Base-by-base conservation (phyloP, 768 basidiomycete species). In the Pleurotus djamor region DNA sequence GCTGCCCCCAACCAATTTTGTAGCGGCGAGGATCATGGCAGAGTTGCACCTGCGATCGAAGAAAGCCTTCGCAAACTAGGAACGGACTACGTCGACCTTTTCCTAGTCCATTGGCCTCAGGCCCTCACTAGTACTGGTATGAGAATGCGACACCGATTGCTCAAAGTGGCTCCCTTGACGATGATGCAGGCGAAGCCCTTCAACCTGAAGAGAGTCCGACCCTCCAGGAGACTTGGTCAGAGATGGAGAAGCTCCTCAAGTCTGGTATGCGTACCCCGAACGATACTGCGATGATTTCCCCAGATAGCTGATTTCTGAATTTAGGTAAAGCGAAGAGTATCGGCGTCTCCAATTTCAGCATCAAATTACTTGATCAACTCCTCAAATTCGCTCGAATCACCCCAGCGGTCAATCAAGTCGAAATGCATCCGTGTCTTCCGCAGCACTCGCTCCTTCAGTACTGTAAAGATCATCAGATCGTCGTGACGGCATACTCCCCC, bases 341-440 rank as follows among this genome's bases (percentile, higher is more conserved):
- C 49, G 89, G 88, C 4, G 87, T 91, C 21, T 86, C 84, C 63
- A 91, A 91, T 70, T 90, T 86, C 72, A 72, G 65, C 28, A 73
- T 87, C 43, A 69, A 78, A 32, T 74, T 84, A 63, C 70, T 92
- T 57, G 69, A 86, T 64, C 70, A 74, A 16, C 69, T 91, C 9
- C 59, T 87, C 56, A 78, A 80, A 44, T 69, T 62, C 5, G 84
- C 82, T 3, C 78, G 75, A 34, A 71, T 88, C 57, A 73, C 74
- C 17, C 89, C 89, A 2, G 84, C 85, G 4, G 85, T 88, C 34
- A 91, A 92, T 66, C 90, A 91, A 77, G 88, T 84, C 48, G 81
- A 82, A 65, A 62, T 77, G 4, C 80, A 83, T 60, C 81, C 77
- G 3, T 77, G 72, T 63, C 73, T 79, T 44, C 77, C 79, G 0